Base-by-base conservation (phyloP, 2,329 filamentous ascomycete genomes). In the Scedosporium boydii region DNA sequence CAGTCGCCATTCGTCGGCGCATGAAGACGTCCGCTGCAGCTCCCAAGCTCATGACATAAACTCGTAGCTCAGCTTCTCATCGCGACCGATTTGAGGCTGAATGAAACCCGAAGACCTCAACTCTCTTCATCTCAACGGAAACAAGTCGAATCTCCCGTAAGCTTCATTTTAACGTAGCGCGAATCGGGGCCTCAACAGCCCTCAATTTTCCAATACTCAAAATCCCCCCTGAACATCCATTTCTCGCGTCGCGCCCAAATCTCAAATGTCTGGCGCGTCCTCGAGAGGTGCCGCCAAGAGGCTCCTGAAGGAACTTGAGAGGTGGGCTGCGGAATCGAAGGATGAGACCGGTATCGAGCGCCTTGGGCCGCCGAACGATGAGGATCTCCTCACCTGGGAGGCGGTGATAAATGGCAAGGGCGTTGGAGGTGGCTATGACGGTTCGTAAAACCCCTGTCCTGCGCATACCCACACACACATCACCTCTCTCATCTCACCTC, bases 371-470 rank as follows among this genome's bases (percentile, higher is more conserved):
- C 75, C 78, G 44, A 71, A 70, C 65, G 82, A 84, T 64, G 78
- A 78, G n/a, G 78, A 84, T 69, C 71, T 87, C 62, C 74, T 86
- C 65, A 72, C 71, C 58, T 86, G 85, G 82, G 79, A 85, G 72
- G 79, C 83, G 29, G 82, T 87, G 60, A 78, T 87, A 62, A 84
- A 83, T 67, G 84, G 83, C n/a, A 73, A 75, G 63, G 83, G 78
- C 18, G 70, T 86, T 23, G 82, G 82, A 1, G 71, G 70, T 34
- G 83, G 83, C 9, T 86, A 86, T 64, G 82, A 86, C 64, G 78
- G 83, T 58, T 55, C 46, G 57, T 58, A 44, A 18, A 23, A 34
- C 10, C n/a, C 3, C 38, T 14, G 55, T 44, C 18, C 51, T 14
- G 55, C 41, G 21, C 48, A 48, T 21, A 12, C 38, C 2, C 27